Conservation (phyloP, 495 filamentous ascomycete genomes). For the Lepraria neglecta region DNA sequence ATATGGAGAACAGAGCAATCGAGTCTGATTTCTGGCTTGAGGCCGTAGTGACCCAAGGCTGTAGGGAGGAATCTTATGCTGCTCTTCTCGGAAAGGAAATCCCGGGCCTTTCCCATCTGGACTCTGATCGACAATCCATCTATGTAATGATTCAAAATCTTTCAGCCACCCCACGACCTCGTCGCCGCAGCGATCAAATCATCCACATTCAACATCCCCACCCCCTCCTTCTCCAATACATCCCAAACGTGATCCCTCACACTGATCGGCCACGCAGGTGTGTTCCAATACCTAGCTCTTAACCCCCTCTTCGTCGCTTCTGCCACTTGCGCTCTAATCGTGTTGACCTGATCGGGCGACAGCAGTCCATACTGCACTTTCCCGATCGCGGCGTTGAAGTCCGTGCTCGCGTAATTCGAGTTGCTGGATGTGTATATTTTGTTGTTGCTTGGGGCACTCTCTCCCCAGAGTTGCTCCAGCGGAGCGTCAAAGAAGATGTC, state of each 20-base stretch:
- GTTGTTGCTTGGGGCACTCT: slow-evolving; percentile 3
- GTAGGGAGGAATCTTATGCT: background rate
- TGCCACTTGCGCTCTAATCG: slow-evolving; percentile 53
- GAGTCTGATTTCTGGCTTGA: background rate
- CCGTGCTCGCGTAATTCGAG: slow-evolving; percentile 41
- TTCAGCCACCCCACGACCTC: background rate
- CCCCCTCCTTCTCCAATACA: slow-evolving; percentile 58
- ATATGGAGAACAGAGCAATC: background rate
- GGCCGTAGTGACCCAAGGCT: background rate
- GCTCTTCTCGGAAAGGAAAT: background rate
- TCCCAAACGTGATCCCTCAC: slow-evolving; percentile 63
- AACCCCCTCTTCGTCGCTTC: slow-evolving; percentile 58
- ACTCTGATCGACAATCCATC: background rate
- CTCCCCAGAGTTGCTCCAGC: slow-evolving; percentile 36
- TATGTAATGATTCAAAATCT: background rate
- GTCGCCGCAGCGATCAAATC: slow-evolving; percentile 38
- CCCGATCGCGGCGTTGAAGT: slow-evolving; percentile 39
- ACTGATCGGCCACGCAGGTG: slow-evolving; percentile 60
- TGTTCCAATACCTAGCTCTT: slow-evolving; percentile 66
- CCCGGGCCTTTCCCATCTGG: background rate
- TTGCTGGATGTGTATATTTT: slow-evolving; percentile 30
- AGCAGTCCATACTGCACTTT: slow-evolving; percentile 32
- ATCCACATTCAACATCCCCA: slow-evolving; percentile 62
- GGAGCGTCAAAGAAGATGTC: slow-evolving; percentile 68
- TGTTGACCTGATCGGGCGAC: slow-evolving; percentile 46